Base-by-base conservation (phyloP, 129 eudicot species). In the Ambrosia artemisiifolia region DNA sequence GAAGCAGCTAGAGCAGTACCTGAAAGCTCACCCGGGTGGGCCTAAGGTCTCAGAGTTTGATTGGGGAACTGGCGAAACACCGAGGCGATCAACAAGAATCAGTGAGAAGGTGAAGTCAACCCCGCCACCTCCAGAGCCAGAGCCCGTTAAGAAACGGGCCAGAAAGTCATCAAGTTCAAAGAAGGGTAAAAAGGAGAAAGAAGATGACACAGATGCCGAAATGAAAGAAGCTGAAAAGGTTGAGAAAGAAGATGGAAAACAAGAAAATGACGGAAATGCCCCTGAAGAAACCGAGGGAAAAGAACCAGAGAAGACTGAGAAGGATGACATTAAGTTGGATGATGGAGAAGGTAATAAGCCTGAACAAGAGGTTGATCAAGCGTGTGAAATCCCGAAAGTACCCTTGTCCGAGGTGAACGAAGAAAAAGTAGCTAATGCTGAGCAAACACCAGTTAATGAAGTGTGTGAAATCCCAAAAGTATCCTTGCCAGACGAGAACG, bases 31-130 rank as follows among this genome's bases (percentile, higher is more conserved):
- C 83, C 92, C 92, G 55, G 89, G 92, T 54, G 85, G 92, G 42
- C 92, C 96, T 32, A 71, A 79, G 51, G 20, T 65, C 33, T 80
- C 96, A 2, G 85, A 86, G 56, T 88, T 88, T 8, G 96, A 86
- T 50, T 88, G 91, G 96, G 91, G 91, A 43, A 79, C 81, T 0
- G 96, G 91, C 65, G 96, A 88, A 73, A 86, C 91, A 11, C 89
- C 91, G 16, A 81, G 96, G 68, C 78, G 96, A 59, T 86, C 96
- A 24, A 63, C 92, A 34, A 85, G 96, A 70, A 86, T 89, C 75
- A 85, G 83, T 50, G 88, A 84, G 84, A 89, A 86, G 74, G 84
- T 70, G 12, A 89, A 89, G 70, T 81, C 60, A 8, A 55, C 84
- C 47, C 88, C 85, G 16, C 80, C 70, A 47, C 17, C 53, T 6